Base-by-base conservation (phyloP, 2,329 filamentous ascomycete genomes). In the Colletotrichum costaricense region DNA sequence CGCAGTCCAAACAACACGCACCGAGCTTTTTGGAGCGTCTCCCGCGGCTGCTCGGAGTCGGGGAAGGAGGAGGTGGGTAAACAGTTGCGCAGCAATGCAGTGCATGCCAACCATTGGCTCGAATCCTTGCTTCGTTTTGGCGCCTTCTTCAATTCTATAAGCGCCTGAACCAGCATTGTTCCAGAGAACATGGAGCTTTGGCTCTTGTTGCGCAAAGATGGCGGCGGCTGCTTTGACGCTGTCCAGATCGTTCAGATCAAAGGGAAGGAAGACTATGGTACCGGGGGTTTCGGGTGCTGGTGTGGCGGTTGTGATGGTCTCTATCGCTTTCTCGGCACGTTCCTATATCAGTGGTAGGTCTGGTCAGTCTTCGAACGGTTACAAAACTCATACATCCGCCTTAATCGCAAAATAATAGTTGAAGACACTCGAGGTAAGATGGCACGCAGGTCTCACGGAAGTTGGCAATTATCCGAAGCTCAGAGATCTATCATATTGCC, bases 221-320 rank as follows among this genome's bases (percentile, higher is more conserved):
- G 81, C 76, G 0, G 81, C 85, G 1, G 82, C 79, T 0, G 80
- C 66, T 67, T 82, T 84, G 75, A 86, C 83, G 2, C 79, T 83
- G 1, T 77, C 72, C 12, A 88, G 78, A 74, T 88, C 83, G 64
- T 81, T 78, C 2, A 88, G 82, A 57, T 87, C 83, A 6, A 83
- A 74, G 7, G 77, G 76, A n/a, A 86, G 78, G 68, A 81, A 82
- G 68, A 79, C 78, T 62, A 84, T 70, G 1, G 33, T 52, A 5
- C 76, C 77, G 5, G 75, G 72, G 4, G 60, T 75, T 22, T 42
- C 24, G 5, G 74, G 62, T 11, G 57, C 11, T 19, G 64, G 65
- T 8, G 64, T n/a, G 26, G 33, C 60, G 16, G 71, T 58, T 42
- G 38, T 76, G 55, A 83, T 82, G 2, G 77, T 69, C 30, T 78